These are phyloP conservation scores for Penicillium nordicum DNA, from an alignment of 2,329 filamentous ascomycete species.

Conservation along the genomic window DNA sequence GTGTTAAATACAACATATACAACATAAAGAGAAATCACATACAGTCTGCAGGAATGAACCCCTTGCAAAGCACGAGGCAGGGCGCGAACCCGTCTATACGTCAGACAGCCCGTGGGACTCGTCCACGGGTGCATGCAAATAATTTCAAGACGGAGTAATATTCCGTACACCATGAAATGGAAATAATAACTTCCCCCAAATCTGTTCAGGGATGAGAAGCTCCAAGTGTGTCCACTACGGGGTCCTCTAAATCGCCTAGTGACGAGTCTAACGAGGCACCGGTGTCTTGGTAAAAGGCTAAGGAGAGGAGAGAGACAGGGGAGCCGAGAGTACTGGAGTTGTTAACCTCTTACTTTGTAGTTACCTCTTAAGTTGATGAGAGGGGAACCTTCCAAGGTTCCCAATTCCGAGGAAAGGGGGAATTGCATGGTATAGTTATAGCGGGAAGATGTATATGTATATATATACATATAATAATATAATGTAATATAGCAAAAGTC, in stretches of 20 bases:
- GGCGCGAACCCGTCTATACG: constrained; percentile 12
- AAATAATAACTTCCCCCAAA: not conserved
- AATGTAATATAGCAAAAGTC: not conserved
- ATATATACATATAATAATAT: not conserved
- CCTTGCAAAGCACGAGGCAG: constrained; percentile 20
- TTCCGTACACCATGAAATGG: not conserved
- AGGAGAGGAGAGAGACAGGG: not conserved
- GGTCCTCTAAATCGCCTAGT: constrained; percentile 4
- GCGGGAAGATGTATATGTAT: not conserved
- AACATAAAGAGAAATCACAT: not conserved
- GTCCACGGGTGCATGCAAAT: constrained; percentile 9
- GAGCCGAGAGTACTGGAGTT: constrained; percentile 8
- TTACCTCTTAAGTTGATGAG: not conserved
- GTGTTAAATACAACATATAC: not conserved
- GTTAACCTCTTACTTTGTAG: not conserved
- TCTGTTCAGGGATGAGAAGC: constrained; percentile 2
- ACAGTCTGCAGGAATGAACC: not conserved
- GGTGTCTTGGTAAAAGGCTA: not conserved
- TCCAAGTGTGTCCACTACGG: constrained; percentile 6
- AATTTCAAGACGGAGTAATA: not conserved
- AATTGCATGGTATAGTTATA: not conserved
- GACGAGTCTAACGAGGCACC: constrained; percentile 5
- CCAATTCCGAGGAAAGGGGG: not conserved
- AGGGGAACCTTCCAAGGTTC: too few relatives aligned
- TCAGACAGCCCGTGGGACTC: constrained; percentile 11